Conservation (phyloP, 2,329 filamentous ascomycete species). For the Curvularia sp. region DNA sequence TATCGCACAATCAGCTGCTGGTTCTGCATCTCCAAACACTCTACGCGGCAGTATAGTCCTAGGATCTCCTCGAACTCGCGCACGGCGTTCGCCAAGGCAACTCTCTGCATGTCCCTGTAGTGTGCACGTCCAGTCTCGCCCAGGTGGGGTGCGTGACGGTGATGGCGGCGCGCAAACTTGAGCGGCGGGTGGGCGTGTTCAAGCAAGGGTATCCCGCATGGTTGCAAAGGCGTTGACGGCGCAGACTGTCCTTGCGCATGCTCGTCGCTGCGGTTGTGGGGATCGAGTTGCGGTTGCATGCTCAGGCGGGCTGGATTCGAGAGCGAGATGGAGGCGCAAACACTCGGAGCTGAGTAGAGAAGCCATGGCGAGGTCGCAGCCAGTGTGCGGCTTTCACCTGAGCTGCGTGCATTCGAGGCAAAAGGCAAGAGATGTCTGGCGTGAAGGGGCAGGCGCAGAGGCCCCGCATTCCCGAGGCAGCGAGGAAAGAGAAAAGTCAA, state of each 20-base stretch:
- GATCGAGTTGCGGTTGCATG: slow-evolving; percentile 18
- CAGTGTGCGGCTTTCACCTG: slow-evolving; percentile 7
- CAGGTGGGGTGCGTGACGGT: slow-evolving; percentile 29
- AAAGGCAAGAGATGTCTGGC: slow-evolving; percentile 29
- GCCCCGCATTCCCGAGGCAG: slow-evolving; percentile 22
- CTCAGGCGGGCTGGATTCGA: slow-evolving; percentile 16
- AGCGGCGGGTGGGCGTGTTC: slow-evolving; percentile 32
- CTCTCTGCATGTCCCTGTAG: slow-evolving; percentile 33
- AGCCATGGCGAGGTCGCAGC: slow-evolving; percentile 19
- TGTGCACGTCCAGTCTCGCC: slow-evolving; percentile 35
- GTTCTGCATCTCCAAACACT: slow-evolving; percentile 34
- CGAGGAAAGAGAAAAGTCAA: slow-evolving; percentile 26
- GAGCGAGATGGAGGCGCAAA: slow-evolving; percentile 7
- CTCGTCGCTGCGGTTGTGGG: slow-evolving; percentile 8
- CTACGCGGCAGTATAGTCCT: slow-evolving; percentile 28
- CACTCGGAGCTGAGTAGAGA: slow-evolving; percentile 5
- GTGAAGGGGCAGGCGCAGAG: slow-evolving; percentile 21
- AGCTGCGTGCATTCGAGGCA: slow-evolving; percentile 20
- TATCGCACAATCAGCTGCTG: slow-evolving; percentile 44
- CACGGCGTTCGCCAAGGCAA: slow-evolving; percentile 38
- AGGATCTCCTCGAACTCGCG: slow-evolving; percentile 35
- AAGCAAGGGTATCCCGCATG: slow-evolving; percentile 34
- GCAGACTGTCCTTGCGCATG: slow-evolving; percentile 14
- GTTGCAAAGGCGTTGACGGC: slow-evolving; percentile 24
- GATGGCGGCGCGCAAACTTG: slow-evolving; percentile 43